Evolutionary conservation across 106 monocot genomes (phyloP).

Genomic region (Alisma plantagoaquatica): DNA sequence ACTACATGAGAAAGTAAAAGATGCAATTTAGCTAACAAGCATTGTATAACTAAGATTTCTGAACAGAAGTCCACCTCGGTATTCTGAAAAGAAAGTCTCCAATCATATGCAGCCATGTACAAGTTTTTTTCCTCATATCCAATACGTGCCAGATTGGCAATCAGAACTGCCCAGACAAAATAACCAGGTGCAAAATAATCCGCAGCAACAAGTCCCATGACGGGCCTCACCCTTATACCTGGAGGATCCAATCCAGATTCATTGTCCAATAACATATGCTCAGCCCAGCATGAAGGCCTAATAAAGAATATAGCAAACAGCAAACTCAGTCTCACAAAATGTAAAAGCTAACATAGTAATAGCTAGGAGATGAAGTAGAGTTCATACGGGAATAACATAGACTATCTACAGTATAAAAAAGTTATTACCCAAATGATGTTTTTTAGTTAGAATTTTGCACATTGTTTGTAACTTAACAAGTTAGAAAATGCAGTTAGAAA

Average conservation of each 20-base stretch:
- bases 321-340: too few species aligned
- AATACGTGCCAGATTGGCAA: conserved; percentile 98
- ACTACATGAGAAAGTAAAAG: not conserved
- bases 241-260: conserved; percentile 95
- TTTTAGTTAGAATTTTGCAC: too few species aligned
- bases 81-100: conserved; percentile 98
- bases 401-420: too few species aligned
- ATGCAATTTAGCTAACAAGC: not conserved
- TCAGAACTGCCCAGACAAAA: conserved; percentile 99
- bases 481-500: too few species aligned
- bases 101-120: conserved; percentile 99
- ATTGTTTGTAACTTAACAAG: too few species aligned
- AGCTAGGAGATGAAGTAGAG: too few species aligned
- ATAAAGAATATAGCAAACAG: conserved; percentile 7
- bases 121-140: conserved; percentile 98
- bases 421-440: too few species aligned
- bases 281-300: conserved; percentile 97
- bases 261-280: conserved; percentile 98
- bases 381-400: too few species aligned
- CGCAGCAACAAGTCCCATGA: conserved; percentile 95
- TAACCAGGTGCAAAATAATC: conserved; percentile 99
- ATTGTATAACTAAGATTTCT: too few species aligned
- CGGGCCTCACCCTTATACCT: conserved; percentile 79
- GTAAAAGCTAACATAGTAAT: too few species aligned
- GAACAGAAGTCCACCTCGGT: conserved; percentile 88